These are phyloP conservation scores for Gleditsia sinensis DNA, from an alignment of 306 rosid genomes.

Conservation along the genomic window DNA sequence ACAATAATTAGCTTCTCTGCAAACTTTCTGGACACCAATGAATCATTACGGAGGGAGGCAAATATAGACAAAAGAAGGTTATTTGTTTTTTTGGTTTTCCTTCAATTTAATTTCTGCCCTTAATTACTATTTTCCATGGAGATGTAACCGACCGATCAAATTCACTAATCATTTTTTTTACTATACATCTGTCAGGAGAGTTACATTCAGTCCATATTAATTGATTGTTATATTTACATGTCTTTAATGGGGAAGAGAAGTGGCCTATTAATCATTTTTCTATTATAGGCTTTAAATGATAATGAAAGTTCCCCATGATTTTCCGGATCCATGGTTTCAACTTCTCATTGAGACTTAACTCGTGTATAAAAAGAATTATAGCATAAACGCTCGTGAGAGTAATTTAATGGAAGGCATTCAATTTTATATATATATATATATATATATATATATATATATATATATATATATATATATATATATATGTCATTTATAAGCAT, in stretches of 20 bases:
- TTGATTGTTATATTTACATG: neutral
- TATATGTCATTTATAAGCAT: neutral
- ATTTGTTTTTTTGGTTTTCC: neutral
- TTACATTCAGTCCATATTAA: slow-evolving; percentile 25
- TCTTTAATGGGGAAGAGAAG: slow-evolving; percentile 25
- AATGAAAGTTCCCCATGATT: slow-evolving; percentile 14
- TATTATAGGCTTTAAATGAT: slow-evolving; percentile 17
- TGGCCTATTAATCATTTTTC: slow-evolving; percentile 9
- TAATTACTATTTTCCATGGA: slow-evolving; percentile 13
- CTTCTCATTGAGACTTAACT: neutral
- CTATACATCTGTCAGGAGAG: slow-evolving; percentile 34
- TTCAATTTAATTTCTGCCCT: slow-evolving; percentile 8
- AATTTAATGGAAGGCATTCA: neutral
- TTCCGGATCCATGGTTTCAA: neutral
- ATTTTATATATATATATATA: no score
- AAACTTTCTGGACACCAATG: neutral
- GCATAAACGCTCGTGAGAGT: neutral
- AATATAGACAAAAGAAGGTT: neutral
- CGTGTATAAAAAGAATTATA: neutral
- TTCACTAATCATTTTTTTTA: slow-evolving; percentile 11
- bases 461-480: no score
- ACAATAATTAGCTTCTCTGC: slow-evolving; percentile 37
- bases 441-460: no score
- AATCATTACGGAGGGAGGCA: slow-evolving; percentile 24
- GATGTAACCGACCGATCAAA: slow-evolving; percentile 32